Evolutionary conservation across 2,329 filamentous ascomycete species (phyloP), one percentile per base, ranked within the genome.

Genomic region (Conoideocrella luteorostrata): DNA sequence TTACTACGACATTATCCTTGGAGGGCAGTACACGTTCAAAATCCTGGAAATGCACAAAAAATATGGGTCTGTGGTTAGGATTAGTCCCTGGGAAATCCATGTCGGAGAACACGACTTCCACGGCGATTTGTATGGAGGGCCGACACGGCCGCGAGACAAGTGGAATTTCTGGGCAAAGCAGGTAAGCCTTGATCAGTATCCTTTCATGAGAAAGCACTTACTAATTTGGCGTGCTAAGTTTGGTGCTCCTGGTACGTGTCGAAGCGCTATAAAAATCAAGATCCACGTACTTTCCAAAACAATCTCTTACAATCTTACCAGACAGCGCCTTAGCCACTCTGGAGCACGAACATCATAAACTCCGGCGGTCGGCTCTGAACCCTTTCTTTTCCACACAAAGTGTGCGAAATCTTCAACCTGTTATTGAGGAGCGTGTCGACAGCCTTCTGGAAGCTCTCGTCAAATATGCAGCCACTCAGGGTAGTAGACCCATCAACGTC

Each of bases 1-100:
- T 39, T 72, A 69, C 52, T 70, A 70, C 46, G 68, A 72, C 43
- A 56, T 70, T 17, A 43, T 67, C 33, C 54, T 63, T 5, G 60
- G 63, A 5, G 69, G 68, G 2, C 57, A 67, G 51, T 71, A 69
- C 47, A 67, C 57, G 12, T 67, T 61, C 51, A 61, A 69, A 44
- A 66, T 72, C 18, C 52, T 58, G 33, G 55, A 65, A 41, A 52
- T 72, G 51, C 69, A 72, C 50, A 51, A 64, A 37, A 49, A 55
- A 49, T 72, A 70, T 44, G 69, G 69, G 5, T 57, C 60, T 6
- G 64, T 69, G 33, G 53, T 67, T 36, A 63, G 67, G 29, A 67
- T 67, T 48, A 63, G 55, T 45, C 65, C 65, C 2, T 61, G 62
- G 54, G 68, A 70, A 47, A 54, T 70, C 18, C 55, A 69, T 46